These are phyloP conservation scores for Neolecta irregularis DNA, from an alignment of 1,139 yeast species.

Conservation along the genomic window DNA sequence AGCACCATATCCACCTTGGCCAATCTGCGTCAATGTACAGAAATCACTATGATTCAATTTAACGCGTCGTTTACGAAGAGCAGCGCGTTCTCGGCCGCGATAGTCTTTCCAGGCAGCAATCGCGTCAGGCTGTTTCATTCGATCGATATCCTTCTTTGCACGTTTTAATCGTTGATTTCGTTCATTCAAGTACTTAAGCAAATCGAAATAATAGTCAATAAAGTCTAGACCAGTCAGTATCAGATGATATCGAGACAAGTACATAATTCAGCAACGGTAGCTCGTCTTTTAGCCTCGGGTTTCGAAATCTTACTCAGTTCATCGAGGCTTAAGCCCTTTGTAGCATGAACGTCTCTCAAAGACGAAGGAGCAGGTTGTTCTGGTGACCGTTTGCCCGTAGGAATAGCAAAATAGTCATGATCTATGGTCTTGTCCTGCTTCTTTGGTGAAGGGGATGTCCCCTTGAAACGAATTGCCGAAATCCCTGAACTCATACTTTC, in stretches of 20 bases:
- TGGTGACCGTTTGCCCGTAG: too few relatives aligned
- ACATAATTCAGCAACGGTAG: slow-evolving; percentile 55
- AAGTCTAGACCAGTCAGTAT: slow-evolving; percentile 31
- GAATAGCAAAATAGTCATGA: too few relatives aligned
- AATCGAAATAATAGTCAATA: slow-evolving; percentile 88
- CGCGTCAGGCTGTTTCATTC: slow-evolving; percentile 5
- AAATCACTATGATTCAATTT: slow-evolving; percentile 92
- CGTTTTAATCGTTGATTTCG: slow-evolving; percentile 64
- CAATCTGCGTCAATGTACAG: slow-evolving; percentile 92
- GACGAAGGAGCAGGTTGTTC: too few relatives aligned
- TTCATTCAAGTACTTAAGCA: slow-evolving; percentile 80
- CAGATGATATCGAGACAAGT: neutral
- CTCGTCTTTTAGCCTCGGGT: slow-evolving; percentile 46
- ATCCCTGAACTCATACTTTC: too few relatives aligned
- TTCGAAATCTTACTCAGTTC: slow-evolving; percentile 10
- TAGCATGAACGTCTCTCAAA: too few relatives aligned
- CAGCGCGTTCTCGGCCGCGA: slow-evolving; percentile 68
- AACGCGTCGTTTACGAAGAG: slow-evolving; percentile 71
- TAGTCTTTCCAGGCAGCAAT: slow-evolving; percentile 36
- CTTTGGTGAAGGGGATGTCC: too few relatives aligned
- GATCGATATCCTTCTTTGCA: slow-evolving; percentile 35
- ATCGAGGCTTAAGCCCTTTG: slow-evolving; percentile 4
- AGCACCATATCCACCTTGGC: slow-evolving; percentile 98
- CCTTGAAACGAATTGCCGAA: too few relatives aligned
- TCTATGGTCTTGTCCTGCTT: too few relatives aligned